Evolutionary conservation across 805 yeast species (phyloP).

Genomic region (Ogataea paraovalis): DNA sequence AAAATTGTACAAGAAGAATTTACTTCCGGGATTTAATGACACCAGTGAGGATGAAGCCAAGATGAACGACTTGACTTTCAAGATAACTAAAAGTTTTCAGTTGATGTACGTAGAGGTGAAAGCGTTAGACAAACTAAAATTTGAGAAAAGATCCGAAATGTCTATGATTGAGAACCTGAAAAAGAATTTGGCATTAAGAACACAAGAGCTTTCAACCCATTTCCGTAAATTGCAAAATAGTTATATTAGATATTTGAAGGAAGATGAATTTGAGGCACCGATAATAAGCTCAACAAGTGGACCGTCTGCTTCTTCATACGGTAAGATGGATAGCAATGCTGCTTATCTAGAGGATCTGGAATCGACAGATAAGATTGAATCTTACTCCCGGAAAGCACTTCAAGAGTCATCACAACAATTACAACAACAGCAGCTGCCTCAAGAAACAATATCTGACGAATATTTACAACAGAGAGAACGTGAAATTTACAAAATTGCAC

Average conservation of each 20-base stretch:
- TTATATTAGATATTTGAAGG: conserved; percentile 77
- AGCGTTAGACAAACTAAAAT: conserved; percentile 43
- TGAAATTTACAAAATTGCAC: conserved; percentile 87
- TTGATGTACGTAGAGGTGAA: conserved; percentile 73
- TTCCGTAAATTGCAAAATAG: conserved; percentile 87
- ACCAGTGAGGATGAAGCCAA: conserved; percentile 67
- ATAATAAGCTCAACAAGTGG: background rate
- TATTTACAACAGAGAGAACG: conserved; percentile 71
- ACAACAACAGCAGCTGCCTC: conserved; percentile 28
- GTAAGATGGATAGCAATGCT: background rate
- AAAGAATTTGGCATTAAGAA: conserved; percentile 77
- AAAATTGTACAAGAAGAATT: conserved; percentile 70
- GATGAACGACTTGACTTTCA: conserved; percentile 73
- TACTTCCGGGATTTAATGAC: conserved; percentile 86
- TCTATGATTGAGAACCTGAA: conserved; percentile 75
- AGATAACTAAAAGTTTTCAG: conserved; percentile 74
- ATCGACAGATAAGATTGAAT: conserved; percentile 39
- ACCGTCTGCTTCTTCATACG: background rate
- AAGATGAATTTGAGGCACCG: conserved; percentile 61
- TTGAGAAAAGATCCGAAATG: conserved; percentile 44
- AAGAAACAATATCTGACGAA: conserved; percentile 35
- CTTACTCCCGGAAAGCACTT: conserved; percentile 50
- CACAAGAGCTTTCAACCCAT: conserved; percentile 72
- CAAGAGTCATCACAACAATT: conserved; percentile 42
- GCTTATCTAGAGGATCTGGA: conserved; percentile 29